Evolutionary conservation across 192 early-diverging fungal species (phyloP), one percentile per base, ranked within the genome.

Genomic region (Kappamyces sp.): DNA sequence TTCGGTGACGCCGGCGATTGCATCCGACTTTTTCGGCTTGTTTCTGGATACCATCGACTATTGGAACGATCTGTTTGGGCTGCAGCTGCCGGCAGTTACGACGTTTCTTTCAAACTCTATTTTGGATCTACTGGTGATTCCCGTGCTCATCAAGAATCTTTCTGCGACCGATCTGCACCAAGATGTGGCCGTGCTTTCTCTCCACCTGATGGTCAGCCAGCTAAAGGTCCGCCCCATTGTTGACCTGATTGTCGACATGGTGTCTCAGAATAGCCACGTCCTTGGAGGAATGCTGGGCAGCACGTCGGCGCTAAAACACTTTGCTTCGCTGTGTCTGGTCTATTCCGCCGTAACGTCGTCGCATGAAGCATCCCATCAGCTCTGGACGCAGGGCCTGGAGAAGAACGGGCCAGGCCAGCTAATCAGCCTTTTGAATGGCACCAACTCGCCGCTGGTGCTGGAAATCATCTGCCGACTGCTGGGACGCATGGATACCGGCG

Each of bases 1-100:
- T 49, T 49, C 48, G 34, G 8, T 7, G 30, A 12, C 48, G 5
- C 8, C 8, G 12, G 48, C 30, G 8, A 4, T 1, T 7, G 48
- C 30, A 12, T 33, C 8, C 30, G 22, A 22, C 22, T 22, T 22
- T 22, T 22, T 22, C 22, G 22, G 22, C 22, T 22, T 22, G 22
- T 32, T 49, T 49, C 30, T 32, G 30, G 48, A 49, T 49, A 33
- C 30, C 30, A 32, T 49, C 34, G 48, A 49, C 12, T 49, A 32
- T 49, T 32, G 30, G 8, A 29, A 49, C 8, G 48, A 49, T 9
- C 30, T 49, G 5, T 4, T 12, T 9, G 34, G 34, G 30, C 12
- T 49, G 12, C 4, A 49, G 8, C 8, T 49, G 12, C 48, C 48
- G 4, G 5, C 34, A 33, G 30, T 49, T 9, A 7, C 48, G 30